Base-by-base conservation (phyloP, 1,284 basidiomycete species). In the Tranzscheliella williamsii region DNA sequence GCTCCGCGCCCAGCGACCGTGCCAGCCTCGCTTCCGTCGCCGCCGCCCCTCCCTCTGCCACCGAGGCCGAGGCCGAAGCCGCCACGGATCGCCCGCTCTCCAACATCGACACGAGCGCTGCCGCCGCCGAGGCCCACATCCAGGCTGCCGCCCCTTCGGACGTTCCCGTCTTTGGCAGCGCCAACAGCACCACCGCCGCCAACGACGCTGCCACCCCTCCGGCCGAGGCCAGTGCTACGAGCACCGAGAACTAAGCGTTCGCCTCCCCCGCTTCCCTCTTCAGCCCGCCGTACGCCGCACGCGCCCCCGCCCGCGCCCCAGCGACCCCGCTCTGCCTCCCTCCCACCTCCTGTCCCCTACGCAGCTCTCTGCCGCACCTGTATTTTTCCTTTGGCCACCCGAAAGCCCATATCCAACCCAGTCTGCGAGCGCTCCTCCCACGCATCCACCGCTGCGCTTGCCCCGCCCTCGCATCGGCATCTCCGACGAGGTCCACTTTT, bases 101-200 rank as follows among this genome's bases (percentile, higher is more conserved):
- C 18, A 38, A 17, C 49, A 48, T 60, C 42, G 56, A 60, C 46
- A 53, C 50, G 7, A 52, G 49, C 16, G 40, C 53, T 16, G 30
- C 40, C 6, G 21, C 30, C 34, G 39, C 39, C 24, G n/a, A 24
- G 16, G 5, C 24, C 17, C 32, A 33, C 26, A 38, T 23, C 31
- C 37, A 40, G n/a, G 27, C 27, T 29, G 9, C 27, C 11, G n/a
- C 27, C 9, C 27, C 27, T 29, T 29, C 27, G 11, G n/a, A 29
- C 27, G 27, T 29, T 9, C 11, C 9, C 27, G 27, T 29, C 38
- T 48, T 41, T 20, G 48, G 45, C n/a, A 44, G 37, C 8, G 52
- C 49, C 49, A 60, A 48, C 38, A 9, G 11, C 27, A n/a, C 27
- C n/a, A 29, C 11, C n/a, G 27, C 27, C 11, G 27, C 9, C 11